A percentile compares a stretch with the other conserved stretches of the same genome.
Evolutionary conservation across 805 yeast genomes (phyloP).

Genomic region (Wickerhamomyces hampshirensis): DNA sequence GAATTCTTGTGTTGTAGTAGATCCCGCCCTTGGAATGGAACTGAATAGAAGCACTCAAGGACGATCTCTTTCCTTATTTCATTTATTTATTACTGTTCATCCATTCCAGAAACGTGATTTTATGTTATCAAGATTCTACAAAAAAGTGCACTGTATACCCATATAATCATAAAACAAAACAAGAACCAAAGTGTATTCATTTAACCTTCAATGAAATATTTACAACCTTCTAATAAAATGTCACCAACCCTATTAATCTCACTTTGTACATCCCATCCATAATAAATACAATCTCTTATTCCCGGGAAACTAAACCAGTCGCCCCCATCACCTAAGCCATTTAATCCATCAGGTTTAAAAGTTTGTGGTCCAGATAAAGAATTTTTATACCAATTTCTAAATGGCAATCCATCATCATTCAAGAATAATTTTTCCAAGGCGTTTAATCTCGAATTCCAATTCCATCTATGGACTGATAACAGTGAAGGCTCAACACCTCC

Average conservation of each 20-base stretch:
- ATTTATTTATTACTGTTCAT: too few species aligned
- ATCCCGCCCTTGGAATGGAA: slow-evolving; percentile 94
- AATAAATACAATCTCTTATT: slow-evolving; percentile 62
- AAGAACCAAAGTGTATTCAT: neutral
- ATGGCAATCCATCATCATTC: slow-evolving; percentile 35
- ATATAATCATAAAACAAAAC: neutral
- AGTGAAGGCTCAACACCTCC: slow-evolving; percentile 70
- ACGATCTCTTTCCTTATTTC: too few species aligned
- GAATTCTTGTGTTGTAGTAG: slow-evolving; percentile 82
- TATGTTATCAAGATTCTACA: too few species aligned
- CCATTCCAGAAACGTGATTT: too few species aligned
- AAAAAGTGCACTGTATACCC: too few species aligned
- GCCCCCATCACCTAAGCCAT: slow-evolving; percentile 33
- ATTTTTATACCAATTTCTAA: slow-evolving; percentile 65
- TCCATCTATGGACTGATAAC: slow-evolving; percentile 67
- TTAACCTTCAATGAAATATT: slow-evolving; percentile 12
- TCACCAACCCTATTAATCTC: slow-evolving; percentile 43
- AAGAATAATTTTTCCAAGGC: slow-evolving; percentile 51
- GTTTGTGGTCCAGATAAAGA: slow-evolving; percentile 64
- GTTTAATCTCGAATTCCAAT: slow-evolving; percentile 69
- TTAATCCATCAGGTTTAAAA: slow-evolving; percentile 45
- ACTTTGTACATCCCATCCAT: slow-evolving; percentile 49
- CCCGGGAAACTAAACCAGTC: slow-evolving; percentile 71
- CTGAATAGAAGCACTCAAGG: too few species aligned
- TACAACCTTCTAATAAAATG: slow-evolving; percentile 11